These are phyloP conservation scores for Selaginella moellendorffii DNA, from an alignment of 75 land plant genomes.

Conservation along the genomic window DNA sequence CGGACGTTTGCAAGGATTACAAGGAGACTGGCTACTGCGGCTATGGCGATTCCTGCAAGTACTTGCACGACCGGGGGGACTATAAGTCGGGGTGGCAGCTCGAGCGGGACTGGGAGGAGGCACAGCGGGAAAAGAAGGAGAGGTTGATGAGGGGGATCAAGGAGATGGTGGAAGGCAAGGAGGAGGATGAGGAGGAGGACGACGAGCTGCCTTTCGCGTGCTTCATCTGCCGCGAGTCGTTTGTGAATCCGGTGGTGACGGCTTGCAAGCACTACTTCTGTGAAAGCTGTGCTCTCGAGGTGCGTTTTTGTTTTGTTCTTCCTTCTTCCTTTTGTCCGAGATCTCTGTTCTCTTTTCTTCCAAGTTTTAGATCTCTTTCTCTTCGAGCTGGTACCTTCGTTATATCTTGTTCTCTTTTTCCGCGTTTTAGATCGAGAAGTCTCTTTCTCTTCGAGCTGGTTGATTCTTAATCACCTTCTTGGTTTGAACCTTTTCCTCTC, in stretches of 20 bases:
- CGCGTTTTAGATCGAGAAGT: no score
- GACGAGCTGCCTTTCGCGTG: constrained; percentile 3
- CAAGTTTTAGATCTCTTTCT: no score
- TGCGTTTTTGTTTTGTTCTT: no score
- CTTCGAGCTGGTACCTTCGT: no score
- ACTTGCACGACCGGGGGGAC: constrained; percentile 1
- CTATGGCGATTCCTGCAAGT: constrained; percentile 6
- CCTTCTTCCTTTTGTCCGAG: not conserved
- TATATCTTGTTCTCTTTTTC: no score
- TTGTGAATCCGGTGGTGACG: not conserved
- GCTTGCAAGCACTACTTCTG: constrained; percentile 4
- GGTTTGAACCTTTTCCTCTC: no score
- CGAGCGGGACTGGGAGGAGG: constrained; percentile 6
- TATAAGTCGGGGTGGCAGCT: constrained; percentile 8
- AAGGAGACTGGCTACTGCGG: constrained; percentile 8
- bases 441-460: no score
- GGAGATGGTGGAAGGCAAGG: not conserved
- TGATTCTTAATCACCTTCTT: no score
- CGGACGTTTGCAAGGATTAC: constrained; percentile 8
- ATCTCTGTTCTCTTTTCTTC: not conserved
- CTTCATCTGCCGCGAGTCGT: not conserved
- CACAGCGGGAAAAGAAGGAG: not conserved
- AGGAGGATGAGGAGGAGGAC: constrained; percentile 7
- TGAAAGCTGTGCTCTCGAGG: constrained; percentile 1
- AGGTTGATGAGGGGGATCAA: not conserved